Evolutionary conservation across 805 yeast genomes (phyloP).

Genomic region (Candida nitratophila): DNA sequence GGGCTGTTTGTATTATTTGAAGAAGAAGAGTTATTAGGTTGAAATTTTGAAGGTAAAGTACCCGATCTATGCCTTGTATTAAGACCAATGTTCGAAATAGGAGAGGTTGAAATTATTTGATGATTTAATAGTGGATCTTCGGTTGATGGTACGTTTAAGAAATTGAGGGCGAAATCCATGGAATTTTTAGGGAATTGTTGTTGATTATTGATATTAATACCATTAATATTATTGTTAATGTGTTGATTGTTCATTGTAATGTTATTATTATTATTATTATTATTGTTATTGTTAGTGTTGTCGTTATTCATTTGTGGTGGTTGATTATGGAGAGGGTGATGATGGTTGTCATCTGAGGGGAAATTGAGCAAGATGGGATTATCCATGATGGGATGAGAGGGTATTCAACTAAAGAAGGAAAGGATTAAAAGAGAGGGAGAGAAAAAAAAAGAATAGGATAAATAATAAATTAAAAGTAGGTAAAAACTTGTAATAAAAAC

Average conservation of each 20-base stretch:
- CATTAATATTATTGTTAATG: neutral
- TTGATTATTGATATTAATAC: neutral
- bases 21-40: conserved; percentile 1
- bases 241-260: no score
- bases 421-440: no score
- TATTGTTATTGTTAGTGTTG: neutral
- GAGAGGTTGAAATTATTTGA: conserved; percentile 6
- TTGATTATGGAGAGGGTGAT: no score
- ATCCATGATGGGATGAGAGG: neutral
- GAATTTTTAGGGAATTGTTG: neutral
- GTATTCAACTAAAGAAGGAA: no score
- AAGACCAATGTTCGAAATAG: conserved; percentile 28
- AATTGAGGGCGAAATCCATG: neutral
- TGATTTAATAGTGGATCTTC: neutral
- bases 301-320: no score
- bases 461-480: no score
- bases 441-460: no score
- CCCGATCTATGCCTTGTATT: conserved; percentile 69
- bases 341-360: neutral
- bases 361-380: neutral
- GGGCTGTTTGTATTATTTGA: neutral
- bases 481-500: no score
- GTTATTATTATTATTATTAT: neutral
- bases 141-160: neutral
- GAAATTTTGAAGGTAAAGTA: conserved; percentile 62